These are phyloP conservation scores for Vaccinium darrowii DNA, from an alignment of 148 eudicot species.

Conservation along the genomic window DNA sequence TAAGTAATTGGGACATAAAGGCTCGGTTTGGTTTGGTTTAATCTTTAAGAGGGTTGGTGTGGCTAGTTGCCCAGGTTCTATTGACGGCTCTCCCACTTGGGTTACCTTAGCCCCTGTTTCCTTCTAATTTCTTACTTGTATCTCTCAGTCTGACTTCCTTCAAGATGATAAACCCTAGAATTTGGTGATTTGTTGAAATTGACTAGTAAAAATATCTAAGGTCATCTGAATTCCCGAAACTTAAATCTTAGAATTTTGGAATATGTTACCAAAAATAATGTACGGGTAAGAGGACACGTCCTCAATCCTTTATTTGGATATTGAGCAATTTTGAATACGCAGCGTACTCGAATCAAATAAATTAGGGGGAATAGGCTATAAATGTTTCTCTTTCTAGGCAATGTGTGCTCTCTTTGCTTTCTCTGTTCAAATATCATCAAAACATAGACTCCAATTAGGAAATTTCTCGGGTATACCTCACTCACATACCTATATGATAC, in stretches of 20 bases:
- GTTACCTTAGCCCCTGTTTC: too few species aligned
- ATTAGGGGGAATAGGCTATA: not conserved
- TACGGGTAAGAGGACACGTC: not conserved
- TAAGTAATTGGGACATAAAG: too few species aligned
- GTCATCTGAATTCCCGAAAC: not conserved
- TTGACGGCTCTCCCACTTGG: too few species aligned
- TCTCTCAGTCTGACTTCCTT: not conserved
- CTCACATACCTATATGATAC: not conserved
- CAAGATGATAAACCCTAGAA: not conserved
- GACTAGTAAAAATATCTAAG: not conserved
- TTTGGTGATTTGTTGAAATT: not conserved
- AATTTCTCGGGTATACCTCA: not conserved
- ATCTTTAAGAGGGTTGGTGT: too few species aligned
- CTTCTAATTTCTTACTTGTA: too few species aligned
- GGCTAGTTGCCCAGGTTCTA: too few species aligned
- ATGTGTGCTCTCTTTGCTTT: not conserved
- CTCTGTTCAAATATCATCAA: not conserved
- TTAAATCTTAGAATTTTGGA: not conserved
- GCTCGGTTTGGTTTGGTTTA: too few species aligned
- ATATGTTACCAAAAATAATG: not conserved
- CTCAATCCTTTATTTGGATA: not conserved
- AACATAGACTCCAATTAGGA: not conserved
- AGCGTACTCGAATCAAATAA: not conserved
- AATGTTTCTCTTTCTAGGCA: not conserved
- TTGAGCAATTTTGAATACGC: not conserved